Evolutionary conservation across 805 yeast species (phyloP).

Genomic region (Candida oleophila): DNA sequence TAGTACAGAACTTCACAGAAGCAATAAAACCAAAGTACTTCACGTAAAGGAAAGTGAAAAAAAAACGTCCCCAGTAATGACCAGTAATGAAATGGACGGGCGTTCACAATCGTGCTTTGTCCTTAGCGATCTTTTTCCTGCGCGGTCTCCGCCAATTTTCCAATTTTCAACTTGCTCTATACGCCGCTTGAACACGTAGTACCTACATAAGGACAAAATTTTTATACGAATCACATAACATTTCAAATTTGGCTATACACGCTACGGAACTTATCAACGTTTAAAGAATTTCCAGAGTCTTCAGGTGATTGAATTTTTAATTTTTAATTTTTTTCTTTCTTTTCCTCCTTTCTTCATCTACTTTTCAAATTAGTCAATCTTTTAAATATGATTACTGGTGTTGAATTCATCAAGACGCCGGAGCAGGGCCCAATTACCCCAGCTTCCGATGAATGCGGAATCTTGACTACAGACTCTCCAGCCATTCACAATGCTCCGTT

Average conservation of each 20-base stretch:
- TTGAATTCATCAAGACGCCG: conserved; percentile 65
- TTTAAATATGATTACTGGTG: conserved; percentile 33
- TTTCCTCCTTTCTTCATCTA: not conserved
- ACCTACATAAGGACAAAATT: not conserved
- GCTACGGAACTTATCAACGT: not conserved
- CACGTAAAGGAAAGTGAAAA: no score
- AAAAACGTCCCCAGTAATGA: no score
- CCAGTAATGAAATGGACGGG: no score
- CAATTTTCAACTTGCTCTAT: no score
- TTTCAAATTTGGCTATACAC: conserved; percentile 3
- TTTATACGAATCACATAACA: not conserved
- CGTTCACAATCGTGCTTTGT: no score
- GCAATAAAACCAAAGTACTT: no score
- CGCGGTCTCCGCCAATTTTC: no score
- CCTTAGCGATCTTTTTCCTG: no score
- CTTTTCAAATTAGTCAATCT: not conserved
- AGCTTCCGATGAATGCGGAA: conserved; percentile 33
- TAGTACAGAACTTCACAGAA: no score
- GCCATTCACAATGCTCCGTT: conserved; percentile 82
- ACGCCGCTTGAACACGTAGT: not conserved
- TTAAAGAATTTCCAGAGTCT: not conserved
- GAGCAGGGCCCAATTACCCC: conserved; percentile 26
- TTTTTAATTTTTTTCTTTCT: conserved; percentile 1
- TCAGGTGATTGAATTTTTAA: not conserved
- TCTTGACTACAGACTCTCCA: conserved; percentile 49